Conservation (phyloP, 2,329 filamentous ascomycete species). For the Phyllosticta paracitricarpa region DNA sequence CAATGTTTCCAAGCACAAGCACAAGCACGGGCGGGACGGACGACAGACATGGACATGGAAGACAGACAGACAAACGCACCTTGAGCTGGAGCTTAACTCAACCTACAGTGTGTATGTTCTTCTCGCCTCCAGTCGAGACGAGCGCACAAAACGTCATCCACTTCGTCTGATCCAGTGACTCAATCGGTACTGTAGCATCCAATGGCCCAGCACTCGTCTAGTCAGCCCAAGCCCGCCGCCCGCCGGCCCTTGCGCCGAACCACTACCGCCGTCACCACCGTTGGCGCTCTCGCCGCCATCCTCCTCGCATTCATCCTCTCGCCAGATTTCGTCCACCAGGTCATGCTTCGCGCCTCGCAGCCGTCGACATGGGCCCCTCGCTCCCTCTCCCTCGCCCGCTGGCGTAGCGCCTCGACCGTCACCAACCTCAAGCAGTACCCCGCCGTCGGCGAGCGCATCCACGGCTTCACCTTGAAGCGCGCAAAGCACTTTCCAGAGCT, state of each 20-base stretch:
- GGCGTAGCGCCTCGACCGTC: conserved; percentile 49
- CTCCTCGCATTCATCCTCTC: conserved; percentile 22
- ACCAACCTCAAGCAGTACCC: conserved; percentile 69
- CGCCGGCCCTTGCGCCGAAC: not conserved
- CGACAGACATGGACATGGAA: not conserved
- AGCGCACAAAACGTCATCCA: not conserved
- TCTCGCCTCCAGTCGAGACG: not conserved
- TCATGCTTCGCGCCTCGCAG: conserved; percentile 17
- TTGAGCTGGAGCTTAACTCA: not conserved
- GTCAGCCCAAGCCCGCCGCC: not conserved
- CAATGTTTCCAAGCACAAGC: not conserved
- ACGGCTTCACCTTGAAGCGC: conserved; percentile 85
- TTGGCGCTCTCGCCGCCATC: conserved; percentile 1
- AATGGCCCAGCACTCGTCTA: not conserved
- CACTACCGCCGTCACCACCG: conserved; percentile 2
- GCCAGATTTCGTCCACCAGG: conserved; percentile 21
- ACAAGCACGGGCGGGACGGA: not conserved
- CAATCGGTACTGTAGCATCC: no score
- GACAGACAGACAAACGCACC: not conserved
- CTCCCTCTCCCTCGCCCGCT: conserved; percentile 9
- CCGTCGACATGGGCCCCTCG: conserved; percentile 10
- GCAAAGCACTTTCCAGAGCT: conserved; percentile 90
- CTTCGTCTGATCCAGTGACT: not conserved
- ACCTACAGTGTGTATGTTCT: not conserved
- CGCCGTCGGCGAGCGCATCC: conserved; percentile 70